Percentiles rank a stretch among this genome's conserved stretches.
These are phyloP conservation scores for Terana coerulea DNA, from an alignment of 768 basidiomycete species.

Conservation along the genomic window DNA sequence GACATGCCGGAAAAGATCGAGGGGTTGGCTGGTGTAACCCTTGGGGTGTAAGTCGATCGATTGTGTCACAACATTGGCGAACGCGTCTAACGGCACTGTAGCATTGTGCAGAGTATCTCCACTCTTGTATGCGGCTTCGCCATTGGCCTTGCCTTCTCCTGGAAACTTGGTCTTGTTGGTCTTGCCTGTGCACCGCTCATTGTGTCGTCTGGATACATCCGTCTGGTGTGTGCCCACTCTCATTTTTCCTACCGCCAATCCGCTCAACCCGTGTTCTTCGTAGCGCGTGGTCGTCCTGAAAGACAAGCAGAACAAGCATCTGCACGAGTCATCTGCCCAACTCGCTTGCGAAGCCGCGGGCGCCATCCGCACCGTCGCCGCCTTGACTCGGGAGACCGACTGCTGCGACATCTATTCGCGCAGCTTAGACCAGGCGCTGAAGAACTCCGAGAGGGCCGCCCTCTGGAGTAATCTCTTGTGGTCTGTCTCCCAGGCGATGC, in stretches of 20 bases:
- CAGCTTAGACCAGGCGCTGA: conserved; percentile 68
- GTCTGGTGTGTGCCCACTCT: too few species aligned
- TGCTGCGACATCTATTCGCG: conserved; percentile 59
- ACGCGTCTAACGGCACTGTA: too few species aligned
- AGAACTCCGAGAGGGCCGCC: conserved; percentile 54
- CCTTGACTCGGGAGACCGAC: conserved; percentile 82
- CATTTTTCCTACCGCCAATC: neutral
- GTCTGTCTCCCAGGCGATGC: conserved; percentile 65
- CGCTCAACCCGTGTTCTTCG: neutral
- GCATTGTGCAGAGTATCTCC: conserved; percentile 71
- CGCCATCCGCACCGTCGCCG: conserved; percentile 88
- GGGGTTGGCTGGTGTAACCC: conserved; percentile 82
- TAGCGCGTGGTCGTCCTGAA: conserved; percentile 83
- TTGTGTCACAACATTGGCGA: neutral
- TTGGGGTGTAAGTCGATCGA: conserved; percentile 67
- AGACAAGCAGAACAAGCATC: conserved; percentile 73
- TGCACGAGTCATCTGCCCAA: conserved; percentile 78
- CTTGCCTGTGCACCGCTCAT: conserved; percentile 72
- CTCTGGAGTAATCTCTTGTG: conserved; percentile 63
- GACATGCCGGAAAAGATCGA: conserved; percentile 89
- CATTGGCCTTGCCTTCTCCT: conserved; percentile 74
- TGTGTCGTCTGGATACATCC: conserved; percentile 73
- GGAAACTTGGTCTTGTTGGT: conserved; percentile 78
- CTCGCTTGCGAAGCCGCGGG: conserved; percentile 88
- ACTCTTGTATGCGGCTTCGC: conserved; percentile 69